Percentiles rank a stretch among this genome's conserved stretches.
phyloP scores from a whole-genome alignment of 2,329 filamentous ascomycete species.

The Aspergillus candidus region DNA sequence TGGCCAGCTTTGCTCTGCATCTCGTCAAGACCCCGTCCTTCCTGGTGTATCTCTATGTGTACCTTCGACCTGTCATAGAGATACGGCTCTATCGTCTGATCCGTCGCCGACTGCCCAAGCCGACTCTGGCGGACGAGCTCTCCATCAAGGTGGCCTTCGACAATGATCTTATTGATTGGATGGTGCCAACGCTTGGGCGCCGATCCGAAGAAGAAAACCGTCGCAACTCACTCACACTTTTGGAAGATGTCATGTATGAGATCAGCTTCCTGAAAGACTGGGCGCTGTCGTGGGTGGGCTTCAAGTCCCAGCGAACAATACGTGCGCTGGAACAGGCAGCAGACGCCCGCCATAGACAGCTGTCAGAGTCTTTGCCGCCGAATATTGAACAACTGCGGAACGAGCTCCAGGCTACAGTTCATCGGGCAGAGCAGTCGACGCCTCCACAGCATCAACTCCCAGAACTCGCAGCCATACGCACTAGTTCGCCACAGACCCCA shows the following conservation, averaged over 20 bases:
- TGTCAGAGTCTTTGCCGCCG: conserved; percentile 24
- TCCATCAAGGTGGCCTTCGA: conserved; percentile 39
- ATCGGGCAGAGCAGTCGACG: conserved; percentile 9
- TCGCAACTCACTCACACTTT: conserved; percentile 31
- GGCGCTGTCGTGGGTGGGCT: conserved; percentile 28
- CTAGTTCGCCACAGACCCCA: conserved; percentile 8
- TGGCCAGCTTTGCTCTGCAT: conserved; percentile 21
- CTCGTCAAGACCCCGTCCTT: conserved; percentile 32
- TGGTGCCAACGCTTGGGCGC: conserved; percentile 35
- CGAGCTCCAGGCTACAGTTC: conserved; percentile 20
- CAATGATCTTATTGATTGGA: conserved; percentile 41
- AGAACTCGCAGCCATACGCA: conserved; percentile 10
- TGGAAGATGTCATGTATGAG: conserved; percentile 35
- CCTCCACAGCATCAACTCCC: conserved; percentile 11
- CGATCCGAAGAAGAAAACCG: conserved; percentile 35
- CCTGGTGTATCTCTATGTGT: conserved; percentile 31
- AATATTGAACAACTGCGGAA: conserved; percentile 28
- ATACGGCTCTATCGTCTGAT: conserved; percentile 37
- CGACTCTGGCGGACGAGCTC: conserved; percentile 34
- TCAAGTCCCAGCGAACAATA: conserved; percentile 13
- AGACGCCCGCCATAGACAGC: conserved; percentile 16
- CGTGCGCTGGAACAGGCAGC: conserved; percentile 10
- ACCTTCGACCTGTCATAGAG: conserved; percentile 33
- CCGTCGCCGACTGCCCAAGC: conserved; percentile 38
- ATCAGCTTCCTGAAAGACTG: conserved; percentile 25